Conservation (phyloP, 176 grass and related monocot genomes). For the Thalia dealbata region DNA sequence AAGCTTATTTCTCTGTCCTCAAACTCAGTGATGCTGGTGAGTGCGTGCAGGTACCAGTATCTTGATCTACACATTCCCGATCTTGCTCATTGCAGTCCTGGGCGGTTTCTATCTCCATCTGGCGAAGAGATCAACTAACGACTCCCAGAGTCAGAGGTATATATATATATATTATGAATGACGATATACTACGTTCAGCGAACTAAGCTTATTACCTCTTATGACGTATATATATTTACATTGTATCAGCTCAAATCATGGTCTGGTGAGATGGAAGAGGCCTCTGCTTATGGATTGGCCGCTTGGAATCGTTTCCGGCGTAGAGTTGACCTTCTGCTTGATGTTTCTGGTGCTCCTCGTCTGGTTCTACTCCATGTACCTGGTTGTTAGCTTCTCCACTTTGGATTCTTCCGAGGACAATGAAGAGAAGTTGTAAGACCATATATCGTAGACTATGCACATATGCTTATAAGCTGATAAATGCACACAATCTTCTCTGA, state of each 20-base stretch:
- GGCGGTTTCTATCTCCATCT: constrained; percentile 45
- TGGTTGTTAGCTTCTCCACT: constrained; percentile 19
- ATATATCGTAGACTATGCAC: neutral
- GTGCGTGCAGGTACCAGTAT: constrained; percentile 4
- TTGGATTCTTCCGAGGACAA: constrained; percentile 25
- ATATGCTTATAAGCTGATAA: too few relatives aligned
- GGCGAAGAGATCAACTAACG: constrained; percentile 1
- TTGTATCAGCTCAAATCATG: neutral
- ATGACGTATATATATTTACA: neutral
- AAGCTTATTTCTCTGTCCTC: neutral
- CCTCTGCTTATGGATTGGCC: constrained; percentile 44
- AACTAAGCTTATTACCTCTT: neutral
- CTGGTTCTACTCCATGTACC: constrained; percentile 36
- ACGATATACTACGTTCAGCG: neutral
- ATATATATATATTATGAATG: neutral
- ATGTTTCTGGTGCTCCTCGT: constrained; percentile 44
- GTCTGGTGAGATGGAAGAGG: constrained; percentile 30
- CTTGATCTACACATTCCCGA: constrained; percentile 29
- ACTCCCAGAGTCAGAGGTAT: neutral
- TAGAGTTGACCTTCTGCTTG: constrained; percentile 31
- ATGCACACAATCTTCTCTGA: neutral
- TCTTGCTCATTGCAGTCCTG: constrained; percentile 38
- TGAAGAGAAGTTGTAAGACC: constrained; percentile 25
- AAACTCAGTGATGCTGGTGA: neutral
- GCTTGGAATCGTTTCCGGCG: constrained; percentile 35